These are phyloP conservation scores for Tulasnella sp. DNA, from an alignment of 768 basidiomycete species.

Conservation along the genomic window DNA sequence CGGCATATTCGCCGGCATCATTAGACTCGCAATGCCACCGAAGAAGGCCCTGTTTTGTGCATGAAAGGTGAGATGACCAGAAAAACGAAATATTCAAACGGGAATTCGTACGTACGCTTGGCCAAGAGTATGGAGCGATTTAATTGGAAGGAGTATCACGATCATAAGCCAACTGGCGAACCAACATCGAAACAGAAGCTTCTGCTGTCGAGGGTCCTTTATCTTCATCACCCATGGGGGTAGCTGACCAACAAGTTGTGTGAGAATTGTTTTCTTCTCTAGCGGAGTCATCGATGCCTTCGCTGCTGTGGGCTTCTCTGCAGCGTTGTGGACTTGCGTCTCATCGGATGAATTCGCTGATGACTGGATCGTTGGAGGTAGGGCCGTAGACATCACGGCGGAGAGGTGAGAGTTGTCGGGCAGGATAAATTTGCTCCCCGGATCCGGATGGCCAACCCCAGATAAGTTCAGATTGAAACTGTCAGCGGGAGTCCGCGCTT, in stretches of 20 bases:
- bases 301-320: too few relatives aligned
- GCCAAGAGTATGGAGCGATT: background rate
- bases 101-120: slow-evolving; percentile 4
- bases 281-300: background rate
- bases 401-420: too few relatives aligned
- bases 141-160: background rate
- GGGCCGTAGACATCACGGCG: too few relatives aligned
- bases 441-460: too few relatives aligned
- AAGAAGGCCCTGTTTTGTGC: background rate
- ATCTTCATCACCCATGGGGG: background rate
- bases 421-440: too few relatives aligned
- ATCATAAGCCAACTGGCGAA: background rate
- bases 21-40: slow-evolving; percentile 8
- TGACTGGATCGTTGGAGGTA: too few relatives aligned
- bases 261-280: background rate
- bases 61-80: background rate
- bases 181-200: slow-evolving; percentile 8
- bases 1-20: slow-evolving; percentile 11
- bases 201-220: slow-evolving; percentile 3
- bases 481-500: too few relatives aligned
- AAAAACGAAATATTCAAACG: background rate
- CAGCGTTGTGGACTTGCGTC: too few relatives aligned
- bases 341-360: too few relatives aligned
- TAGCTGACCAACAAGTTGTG: background rate
- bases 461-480: too few relatives aligned